Evolutionary conservation across 2,329 filamentous ascomycete genomes (phyloP).

Genomic region (Stachybotrys echinatus): DNA sequence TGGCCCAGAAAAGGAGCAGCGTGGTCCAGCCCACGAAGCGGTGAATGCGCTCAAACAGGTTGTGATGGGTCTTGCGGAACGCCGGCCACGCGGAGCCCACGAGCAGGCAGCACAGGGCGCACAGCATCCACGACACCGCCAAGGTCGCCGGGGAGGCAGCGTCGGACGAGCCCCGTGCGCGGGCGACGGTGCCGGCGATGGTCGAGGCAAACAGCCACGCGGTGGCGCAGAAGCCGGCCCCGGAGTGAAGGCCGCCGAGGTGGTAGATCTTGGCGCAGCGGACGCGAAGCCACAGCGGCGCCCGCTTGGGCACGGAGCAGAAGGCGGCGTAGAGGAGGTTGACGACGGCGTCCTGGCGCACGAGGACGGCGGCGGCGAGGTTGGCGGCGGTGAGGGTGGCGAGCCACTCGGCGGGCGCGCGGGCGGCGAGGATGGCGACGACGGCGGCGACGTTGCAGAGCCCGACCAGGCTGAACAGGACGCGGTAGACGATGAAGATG

Average conservation of each 20-base stretch:
- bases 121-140: conserved; percentile 52
- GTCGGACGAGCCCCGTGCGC: conserved; percentile 18
- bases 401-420: conserved; percentile 29
- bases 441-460: conserved; percentile 45
- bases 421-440: conserved; percentile 31
- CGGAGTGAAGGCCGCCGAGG: conserved; percentile 46
- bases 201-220: conserved; percentile 43
- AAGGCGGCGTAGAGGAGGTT: conserved; percentile 43
- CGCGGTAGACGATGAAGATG: conserved; percentile 49
- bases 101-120: conserved; percentile 53
- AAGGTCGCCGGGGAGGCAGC: conserved; percentile 32
- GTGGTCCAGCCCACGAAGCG: conserved; percentile 69
- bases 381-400: conserved; percentile 41
- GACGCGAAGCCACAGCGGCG: conserved; percentile 43
- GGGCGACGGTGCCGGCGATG: conserved; percentile 29
- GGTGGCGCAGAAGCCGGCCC: conserved; percentile 42
- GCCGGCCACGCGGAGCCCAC: conserved; percentile 58
- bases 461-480: conserved; percentile 49
- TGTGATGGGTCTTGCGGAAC: conserved; percentile 58
- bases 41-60: conserved; percentile 66
- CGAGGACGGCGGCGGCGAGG: conserved; percentile 41
- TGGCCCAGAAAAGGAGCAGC: conserved; percentile 59
- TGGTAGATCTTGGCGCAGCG: conserved; percentile 47
- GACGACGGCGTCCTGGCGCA: conserved; percentile 49
- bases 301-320: conserved; percentile 38